Base-by-base conservation (phyloP, 1,284 basidiomycete genomes). In the Ceratobasidium sp. region DNA sequence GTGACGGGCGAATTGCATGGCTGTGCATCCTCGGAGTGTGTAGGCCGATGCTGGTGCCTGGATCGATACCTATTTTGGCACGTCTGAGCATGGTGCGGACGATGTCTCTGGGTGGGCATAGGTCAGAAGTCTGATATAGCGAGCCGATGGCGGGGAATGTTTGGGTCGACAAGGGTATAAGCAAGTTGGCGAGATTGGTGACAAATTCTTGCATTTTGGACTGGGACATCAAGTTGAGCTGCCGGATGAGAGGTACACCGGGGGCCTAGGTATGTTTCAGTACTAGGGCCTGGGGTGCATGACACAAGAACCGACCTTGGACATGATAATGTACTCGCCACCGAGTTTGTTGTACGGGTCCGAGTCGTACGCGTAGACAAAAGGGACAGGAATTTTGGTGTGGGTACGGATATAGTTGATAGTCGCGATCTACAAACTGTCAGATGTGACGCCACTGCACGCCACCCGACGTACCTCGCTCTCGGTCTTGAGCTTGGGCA, bases 251-350 rank as follows among this genome's bases (percentile, higher is more conserved):
- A 3, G 90, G 88, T 34, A 91, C 84, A 14, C 91, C 91, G 3
- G 83, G 80, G 34, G 91, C 91, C 91, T 93, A 48, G 72, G 76
- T 77, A 23, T 30, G 21, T 39, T 32, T 34, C 43, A 62, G 18
- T 36, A 21, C 26, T 4, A 43, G 21, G 28, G n/a, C 16, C 16
- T 10, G n/a, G 28, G 39, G 39, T 60, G 70, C 60, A 43, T 57
- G 12, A 23, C 23, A 39, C 45, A 53, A 41, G 16, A 34, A 80
- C 84, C 30, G 75, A 90, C 92, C 87, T 90, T 92, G 71, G 89
- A 90, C 92, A 93, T 92, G 76, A 93, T 79, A 75, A 93, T 92
- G 76, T 88, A 93, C 79, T 93, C 92, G 23, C 90, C 90, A 0
- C 92, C 92, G 28, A 93, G 84, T 14, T 90, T 87, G 78, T 93